phyloP scores from a whole-genome alignment of 306 rosid species.

The Oxytropis ochrocephala region DNA sequence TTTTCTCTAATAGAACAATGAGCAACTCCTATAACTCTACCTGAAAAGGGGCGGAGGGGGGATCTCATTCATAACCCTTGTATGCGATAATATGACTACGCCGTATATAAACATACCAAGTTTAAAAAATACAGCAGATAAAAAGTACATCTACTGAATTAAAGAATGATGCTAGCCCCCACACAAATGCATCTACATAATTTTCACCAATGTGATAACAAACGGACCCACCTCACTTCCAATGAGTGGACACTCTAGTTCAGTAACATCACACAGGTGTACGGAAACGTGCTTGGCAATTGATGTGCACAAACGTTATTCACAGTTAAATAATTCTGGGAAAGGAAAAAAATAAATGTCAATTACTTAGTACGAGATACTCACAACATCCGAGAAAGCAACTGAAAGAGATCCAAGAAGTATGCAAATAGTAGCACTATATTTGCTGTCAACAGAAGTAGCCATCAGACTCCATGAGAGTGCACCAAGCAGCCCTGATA shows the following conservation, averaged over 20 bases:
- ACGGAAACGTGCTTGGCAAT: neutral
- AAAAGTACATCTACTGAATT: neutral
- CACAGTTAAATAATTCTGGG: neutral
- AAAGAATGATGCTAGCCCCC: neutral
- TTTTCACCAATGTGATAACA: neutral
- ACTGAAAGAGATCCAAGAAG: conserved; percentile 95
- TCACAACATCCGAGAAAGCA: conserved; percentile 99
- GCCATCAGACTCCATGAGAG: conserved; percentile 95
- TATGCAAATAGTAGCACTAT: conserved; percentile 76
- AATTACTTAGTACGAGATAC: conserved; percentile 25
- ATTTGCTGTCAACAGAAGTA: conserved; percentile 71
- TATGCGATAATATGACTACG: neutral
- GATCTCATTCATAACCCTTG: neutral
- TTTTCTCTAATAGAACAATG: neutral
- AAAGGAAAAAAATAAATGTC: neutral
- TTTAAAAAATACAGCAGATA: too few species aligned
- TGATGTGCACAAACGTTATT: neutral
- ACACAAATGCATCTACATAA: neutral
- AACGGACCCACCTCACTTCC: neutral
- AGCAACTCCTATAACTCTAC: neutral
- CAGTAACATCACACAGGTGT: neutral
- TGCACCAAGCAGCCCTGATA: conserved; percentile 97
- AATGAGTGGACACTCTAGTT: neutral
- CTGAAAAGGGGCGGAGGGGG: neutral
- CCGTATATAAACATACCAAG: neutral